Evolutionary conservation across 2,329 filamentous ascomycete genomes (phyloP).

Genomic region (Penicillium capsulatum): DNA sequence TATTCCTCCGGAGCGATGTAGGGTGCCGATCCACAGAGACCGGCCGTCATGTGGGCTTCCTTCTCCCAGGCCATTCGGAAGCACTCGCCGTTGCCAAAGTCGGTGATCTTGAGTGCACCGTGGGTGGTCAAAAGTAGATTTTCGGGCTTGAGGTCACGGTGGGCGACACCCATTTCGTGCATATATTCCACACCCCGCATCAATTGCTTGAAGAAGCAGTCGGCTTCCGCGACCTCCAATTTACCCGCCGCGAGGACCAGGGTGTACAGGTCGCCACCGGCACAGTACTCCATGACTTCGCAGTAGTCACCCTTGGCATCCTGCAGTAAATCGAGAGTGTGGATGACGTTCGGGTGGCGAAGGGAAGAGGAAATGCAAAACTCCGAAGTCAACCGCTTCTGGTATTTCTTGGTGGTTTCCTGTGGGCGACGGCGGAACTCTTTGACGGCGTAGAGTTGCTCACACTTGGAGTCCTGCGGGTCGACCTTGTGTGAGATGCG

Average conservation of each 20-base stretch:
- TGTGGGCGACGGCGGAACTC: slow-evolving; percentile 93
- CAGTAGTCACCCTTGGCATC: slow-evolving; percentile 97
- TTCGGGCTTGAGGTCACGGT: slow-evolving; percentile 94
- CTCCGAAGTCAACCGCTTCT: slow-evolving; percentile 92
- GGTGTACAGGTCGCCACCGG: slow-evolving; percentile 91
- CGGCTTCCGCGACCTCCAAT: slow-evolving; percentile 81
- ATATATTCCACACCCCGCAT: slow-evolving; percentile 99
- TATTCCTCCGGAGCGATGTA: slow-evolving; percentile 99
- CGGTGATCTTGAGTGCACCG: slow-evolving; percentile 92
- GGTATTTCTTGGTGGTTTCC: slow-evolving; percentile 95
- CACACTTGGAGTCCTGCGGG: slow-evolving; percentile 67
- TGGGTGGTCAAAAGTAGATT: slow-evolving; percentile 91
- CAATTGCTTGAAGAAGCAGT: slow-evolving; percentile 98
- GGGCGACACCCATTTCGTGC: slow-evolving; percentile 98
- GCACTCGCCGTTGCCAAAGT: slow-evolving; percentile 98
- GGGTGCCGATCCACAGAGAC: slow-evolving; percentile 90
- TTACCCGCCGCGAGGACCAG: slow-evolving; percentile 87
- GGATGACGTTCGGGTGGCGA: slow-evolving; percentile 95
- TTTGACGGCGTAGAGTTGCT: slow-evolving; percentile 95
- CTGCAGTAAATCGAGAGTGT: slow-evolving; percentile 90
- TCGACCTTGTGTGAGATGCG: slow-evolving; percentile 95
- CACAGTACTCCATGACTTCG: slow-evolving; percentile 99
- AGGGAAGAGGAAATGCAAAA: slow-evolving; percentile 98
- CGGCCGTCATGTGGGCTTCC: slow-evolving; percentile 96
- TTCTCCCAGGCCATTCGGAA: slow-evolving; percentile 99